phyloP scores from a whole-genome alignment of 306 rosid genomes.

The Trifolium repens region DNA sequence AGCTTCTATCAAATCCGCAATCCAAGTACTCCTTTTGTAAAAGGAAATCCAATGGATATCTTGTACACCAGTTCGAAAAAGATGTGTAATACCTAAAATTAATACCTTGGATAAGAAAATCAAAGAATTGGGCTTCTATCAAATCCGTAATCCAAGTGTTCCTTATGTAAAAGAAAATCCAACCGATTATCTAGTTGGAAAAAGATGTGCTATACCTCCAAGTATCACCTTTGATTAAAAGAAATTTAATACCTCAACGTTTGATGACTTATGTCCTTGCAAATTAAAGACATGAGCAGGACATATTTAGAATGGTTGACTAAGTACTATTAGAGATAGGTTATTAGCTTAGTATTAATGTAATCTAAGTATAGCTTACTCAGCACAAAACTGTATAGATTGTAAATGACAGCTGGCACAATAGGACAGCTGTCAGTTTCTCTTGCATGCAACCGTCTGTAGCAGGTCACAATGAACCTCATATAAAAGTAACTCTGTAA shows the following conservation, averaged over 20 bases:
- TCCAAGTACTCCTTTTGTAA: constrained; percentile 2
- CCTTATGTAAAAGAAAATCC: background rate
- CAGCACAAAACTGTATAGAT: no score
- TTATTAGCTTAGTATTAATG: no score
- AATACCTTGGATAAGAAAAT: background rate
- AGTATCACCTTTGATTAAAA: background rate
- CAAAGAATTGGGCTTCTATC: no score
- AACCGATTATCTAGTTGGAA: background rate
- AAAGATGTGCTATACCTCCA: background rate
- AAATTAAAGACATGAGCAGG: background rate
- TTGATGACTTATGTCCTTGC: constrained; percentile 21
- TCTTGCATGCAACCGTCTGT: no score
- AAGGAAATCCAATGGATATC: background rate
- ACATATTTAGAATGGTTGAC: constrained; percentile 16
- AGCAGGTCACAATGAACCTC: no score
- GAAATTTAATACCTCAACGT: background rate
- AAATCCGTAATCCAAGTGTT: background rate
- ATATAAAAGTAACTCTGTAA: no score
- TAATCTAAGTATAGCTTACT: no score
- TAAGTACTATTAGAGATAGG: no score
- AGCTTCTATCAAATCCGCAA: background rate
- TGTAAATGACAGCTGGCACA: no score
- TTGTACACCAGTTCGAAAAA: background rate
- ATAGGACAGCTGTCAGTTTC: no score
- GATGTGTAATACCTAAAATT: background rate